Evolutionary conservation across 139 green algal species (phyloP).

Genomic region (Spirogloea muscicola): DNA sequence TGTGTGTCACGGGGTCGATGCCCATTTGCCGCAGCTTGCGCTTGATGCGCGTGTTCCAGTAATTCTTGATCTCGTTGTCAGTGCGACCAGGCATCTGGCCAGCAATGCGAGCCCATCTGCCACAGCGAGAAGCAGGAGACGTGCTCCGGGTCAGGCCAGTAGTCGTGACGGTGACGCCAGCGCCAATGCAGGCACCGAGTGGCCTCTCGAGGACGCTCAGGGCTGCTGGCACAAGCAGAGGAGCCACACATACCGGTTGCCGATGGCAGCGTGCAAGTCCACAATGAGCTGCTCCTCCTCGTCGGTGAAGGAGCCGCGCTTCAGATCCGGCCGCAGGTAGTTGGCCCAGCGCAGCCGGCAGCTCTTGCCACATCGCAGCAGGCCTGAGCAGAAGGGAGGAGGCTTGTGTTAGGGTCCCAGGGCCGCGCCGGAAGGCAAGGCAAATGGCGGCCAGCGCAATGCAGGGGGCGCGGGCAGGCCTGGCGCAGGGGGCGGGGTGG

Average conservation of each 20-base stretch:
- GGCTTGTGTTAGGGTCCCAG: no score
- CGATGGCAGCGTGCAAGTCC: constrained; percentile 24
- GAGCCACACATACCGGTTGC: constrained; percentile 34
- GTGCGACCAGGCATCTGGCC: constrained; percentile 55
- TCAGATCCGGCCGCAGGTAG: constrained; percentile 38
- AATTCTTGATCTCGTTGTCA: constrained; percentile 92
- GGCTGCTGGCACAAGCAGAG: no score
- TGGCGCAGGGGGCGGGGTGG: no score
- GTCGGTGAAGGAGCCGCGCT: constrained; percentile 21
- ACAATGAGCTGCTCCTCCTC: constrained; percentile 38
- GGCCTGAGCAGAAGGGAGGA: no score
- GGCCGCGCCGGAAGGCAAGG: no score
- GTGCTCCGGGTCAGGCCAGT: no score
- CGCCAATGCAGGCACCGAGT: no score
- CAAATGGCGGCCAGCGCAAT: no score
- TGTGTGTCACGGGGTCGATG: constrained; percentile 26
- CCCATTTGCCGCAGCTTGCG: constrained; percentile 21
- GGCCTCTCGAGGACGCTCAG: no score
- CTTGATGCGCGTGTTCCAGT: constrained; percentile 65
- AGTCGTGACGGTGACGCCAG: no score
- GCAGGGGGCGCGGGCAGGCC: no score
- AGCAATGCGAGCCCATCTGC: constrained; percentile 55
- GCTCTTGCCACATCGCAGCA: constrained; percentile 33
- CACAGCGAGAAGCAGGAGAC: no score
- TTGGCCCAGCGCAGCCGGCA: constrained; percentile 41